Percentiles rank a stretch among this genome's conserved stretches.
Conservation (phyloP, 2,329 filamentous ascomycete genomes). For the Escovopsis sp. region DNA sequence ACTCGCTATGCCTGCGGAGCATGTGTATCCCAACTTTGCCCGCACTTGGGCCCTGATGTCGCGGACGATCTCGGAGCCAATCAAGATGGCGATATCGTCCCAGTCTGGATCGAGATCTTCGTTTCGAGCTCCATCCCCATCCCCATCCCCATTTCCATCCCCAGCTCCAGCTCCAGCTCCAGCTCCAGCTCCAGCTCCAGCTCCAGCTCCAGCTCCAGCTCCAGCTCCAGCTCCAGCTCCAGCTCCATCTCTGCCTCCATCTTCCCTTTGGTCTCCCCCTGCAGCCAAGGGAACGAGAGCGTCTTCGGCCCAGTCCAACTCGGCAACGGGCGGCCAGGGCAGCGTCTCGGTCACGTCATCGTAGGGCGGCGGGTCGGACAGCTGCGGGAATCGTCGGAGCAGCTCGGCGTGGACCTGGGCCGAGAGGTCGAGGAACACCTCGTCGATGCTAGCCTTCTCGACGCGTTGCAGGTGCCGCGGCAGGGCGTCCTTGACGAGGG, state of each 20-base stretch:
- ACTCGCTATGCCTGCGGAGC: conserved; percentile 72
- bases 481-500: conserved; percentile 59
- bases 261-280: conserved; percentile 27
- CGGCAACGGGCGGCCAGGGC: conserved; percentile 53
- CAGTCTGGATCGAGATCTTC: conserved; percentile 81
- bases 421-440: conserved; percentile 87
- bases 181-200: no score
- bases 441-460: conserved; percentile 91
- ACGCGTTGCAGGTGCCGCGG: conserved; percentile 54
- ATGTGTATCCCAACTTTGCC: conserved; percentile 68
- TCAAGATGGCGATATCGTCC: conserved; percentile 80
- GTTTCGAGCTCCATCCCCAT: no score
- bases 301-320: conserved; percentile 71
- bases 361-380: conserved; percentile 50
- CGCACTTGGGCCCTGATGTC: conserved; percentile 55
- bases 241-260: no score
- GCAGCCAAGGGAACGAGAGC: conserved; percentile 67
- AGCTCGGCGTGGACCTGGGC: conserved; percentile 66
- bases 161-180: no score
- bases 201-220: no score
- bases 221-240: no score
- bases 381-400: conserved; percentile 61
- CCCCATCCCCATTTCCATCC: no score
- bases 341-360: conserved; percentile 58
- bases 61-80: conserved; percentile 81